Evolutionary conservation across 331 rosid genomes (phyloP).

Genomic region (Phaseolus coccineus): DNA sequence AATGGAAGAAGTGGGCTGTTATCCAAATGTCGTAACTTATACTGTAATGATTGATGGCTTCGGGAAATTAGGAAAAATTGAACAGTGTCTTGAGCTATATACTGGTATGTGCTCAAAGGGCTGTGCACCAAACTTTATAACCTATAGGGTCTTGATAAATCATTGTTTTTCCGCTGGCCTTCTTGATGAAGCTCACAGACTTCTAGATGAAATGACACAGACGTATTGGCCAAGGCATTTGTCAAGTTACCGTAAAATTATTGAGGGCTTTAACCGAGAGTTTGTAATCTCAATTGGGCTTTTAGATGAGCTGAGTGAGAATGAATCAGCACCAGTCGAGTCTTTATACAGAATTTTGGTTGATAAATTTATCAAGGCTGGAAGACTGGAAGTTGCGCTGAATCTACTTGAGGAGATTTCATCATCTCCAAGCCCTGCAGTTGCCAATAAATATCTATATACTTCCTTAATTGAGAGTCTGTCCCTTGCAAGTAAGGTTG

Average conservation of each 20-base stretch:
- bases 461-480: slow-evolving; percentile 74
- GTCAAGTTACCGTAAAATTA: slow-evolving; percentile 74
- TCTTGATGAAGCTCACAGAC: slow-evolving; percentile 79
- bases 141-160: slow-evolving; percentile 82
- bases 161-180: slow-evolving; percentile 82
- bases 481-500: slow-evolving; percentile 67
- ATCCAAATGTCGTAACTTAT: slow-evolving; percentile 93
- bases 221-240: slow-evolving; percentile 91
- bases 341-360: slow-evolving; percentile 70
- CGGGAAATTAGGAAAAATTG: slow-evolving; percentile 78
- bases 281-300: slow-evolving; percentile 78
- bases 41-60: slow-evolving; percentile 96
- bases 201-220: slow-evolving; percentile 91
- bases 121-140: slow-evolving; percentile 92
- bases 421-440: slow-evolving; percentile 58
- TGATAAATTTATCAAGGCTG: slow-evolving; percentile 84
- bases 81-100: slow-evolving; percentile 78
- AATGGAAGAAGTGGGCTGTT: slow-evolving; percentile 89
- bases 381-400: slow-evolving; percentile 75
- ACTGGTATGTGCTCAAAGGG: slow-evolving; percentile 85
- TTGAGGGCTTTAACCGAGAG: slow-evolving; percentile 80
- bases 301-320: slow-evolving; percentile 69
- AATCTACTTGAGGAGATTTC: slow-evolving; percentile 80
- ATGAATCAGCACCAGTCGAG: slow-evolving; percentile 66
- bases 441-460: slow-evolving; percentile 62